Percentiles rank a stretch among this genome's conserved stretches.
Conservation (phyloP, 2,329 filamentous ascomycete species). For the Fusarium drepaniforme region DNA sequence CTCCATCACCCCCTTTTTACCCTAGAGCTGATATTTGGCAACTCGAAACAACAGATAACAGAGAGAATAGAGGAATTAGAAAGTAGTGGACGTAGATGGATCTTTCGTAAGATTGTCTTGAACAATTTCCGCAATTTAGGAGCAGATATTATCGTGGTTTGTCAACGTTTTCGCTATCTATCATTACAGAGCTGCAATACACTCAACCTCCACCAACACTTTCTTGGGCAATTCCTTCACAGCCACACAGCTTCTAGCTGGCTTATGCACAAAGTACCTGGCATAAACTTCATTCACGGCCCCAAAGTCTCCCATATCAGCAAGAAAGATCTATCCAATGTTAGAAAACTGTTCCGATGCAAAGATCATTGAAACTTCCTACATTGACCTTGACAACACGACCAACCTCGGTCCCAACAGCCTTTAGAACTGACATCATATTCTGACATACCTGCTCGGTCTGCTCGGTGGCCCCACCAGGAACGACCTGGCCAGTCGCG, state of each 20-base stretch:
- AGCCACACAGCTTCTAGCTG: conserved; percentile 1
- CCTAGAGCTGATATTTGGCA: not conserved
- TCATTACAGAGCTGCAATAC: not conserved
- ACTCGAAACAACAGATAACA: not conserved
- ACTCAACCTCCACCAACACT: conserved; percentile 2
- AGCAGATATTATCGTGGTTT: not conserved
- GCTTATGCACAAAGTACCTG: conserved; percentile 9
- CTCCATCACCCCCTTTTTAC: not conserved
- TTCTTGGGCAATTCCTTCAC: conserved; percentile 5
- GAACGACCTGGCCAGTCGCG: not conserved
- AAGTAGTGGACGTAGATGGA: not conserved
- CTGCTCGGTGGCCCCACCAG: not conserved
- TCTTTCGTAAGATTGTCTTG: not conserved
- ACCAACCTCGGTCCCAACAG: not conserved
- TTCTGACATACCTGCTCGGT: not conserved
- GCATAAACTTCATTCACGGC: conserved; percentile 6
- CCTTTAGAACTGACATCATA: not conserved
- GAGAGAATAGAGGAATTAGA: not conserved
- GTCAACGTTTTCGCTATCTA: not conserved
- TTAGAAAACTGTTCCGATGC: not conserved
- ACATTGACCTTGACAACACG: conserved; percentile 1
- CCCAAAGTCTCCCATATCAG: conserved; percentile 2
- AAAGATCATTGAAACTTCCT: not conserved
- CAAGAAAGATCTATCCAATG: not conserved
- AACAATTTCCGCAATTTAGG: not conserved